Evolutionary conservation across 192 early-diverging fungal genomes (phyloP).

Genomic region (Gonapodya sp.): DNA sequence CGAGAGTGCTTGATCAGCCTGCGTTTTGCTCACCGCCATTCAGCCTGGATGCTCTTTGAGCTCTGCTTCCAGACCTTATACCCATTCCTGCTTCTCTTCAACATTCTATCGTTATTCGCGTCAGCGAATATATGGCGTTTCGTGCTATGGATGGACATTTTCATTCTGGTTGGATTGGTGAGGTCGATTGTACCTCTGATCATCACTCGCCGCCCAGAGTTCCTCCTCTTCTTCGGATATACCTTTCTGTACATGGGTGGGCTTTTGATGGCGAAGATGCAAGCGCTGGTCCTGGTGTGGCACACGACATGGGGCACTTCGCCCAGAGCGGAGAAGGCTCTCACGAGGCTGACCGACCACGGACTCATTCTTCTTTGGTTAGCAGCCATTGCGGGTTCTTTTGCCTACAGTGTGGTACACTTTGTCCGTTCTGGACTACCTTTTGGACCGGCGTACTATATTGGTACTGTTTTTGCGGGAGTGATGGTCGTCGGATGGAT

Average conservation of each 20-base stretch:
- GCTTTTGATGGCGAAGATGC: neutral
- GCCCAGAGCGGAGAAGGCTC: neutral
- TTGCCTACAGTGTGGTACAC: neutral
- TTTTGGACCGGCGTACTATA: neutral
- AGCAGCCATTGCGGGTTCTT: neutral
- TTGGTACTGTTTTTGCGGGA: neutral
- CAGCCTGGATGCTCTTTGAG: neutral
- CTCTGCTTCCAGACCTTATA: neutral
- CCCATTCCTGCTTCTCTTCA: neutral
- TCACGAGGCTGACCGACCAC: neutral
- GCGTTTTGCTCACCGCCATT: neutral
- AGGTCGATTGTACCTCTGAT: neutral
- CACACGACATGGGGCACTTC: too few species aligned
- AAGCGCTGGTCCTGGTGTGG: neutral
- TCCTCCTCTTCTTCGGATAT: neutral
- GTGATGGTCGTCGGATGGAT: neutral
- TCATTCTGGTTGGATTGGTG: neutral
- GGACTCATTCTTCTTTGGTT: neutral
- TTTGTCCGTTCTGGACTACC: neutral
- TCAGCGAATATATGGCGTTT: neutral
- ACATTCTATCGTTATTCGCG: neutral
- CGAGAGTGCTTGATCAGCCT: neutral
- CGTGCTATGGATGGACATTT: neutral
- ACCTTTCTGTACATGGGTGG: neutral
- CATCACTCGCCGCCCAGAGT: neutral